Evolutionary conservation across 2,329 filamentous ascomycete species (phyloP).

Genomic region (Phaeosphaeria sp.): DNA sequence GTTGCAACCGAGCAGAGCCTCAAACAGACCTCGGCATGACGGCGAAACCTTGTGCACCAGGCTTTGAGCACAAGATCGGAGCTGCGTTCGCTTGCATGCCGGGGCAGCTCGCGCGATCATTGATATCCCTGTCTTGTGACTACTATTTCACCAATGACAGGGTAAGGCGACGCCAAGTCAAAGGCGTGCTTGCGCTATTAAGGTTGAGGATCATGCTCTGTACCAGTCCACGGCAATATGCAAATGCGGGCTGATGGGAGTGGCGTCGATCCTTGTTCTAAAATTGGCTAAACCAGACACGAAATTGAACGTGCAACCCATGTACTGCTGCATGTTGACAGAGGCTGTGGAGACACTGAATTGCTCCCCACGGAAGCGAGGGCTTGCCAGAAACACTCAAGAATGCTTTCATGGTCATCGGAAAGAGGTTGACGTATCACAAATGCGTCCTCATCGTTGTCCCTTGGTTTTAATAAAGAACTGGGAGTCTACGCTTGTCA

Average conservation of each 20-base stretch:
- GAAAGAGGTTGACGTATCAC: too few species aligned
- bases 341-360: constrained; percentile 13
- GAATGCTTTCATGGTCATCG: too few species aligned
- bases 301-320: constrained; percentile 24
- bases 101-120: too few species aligned
- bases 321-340: constrained; percentile 10
- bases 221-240: constrained; percentile 22
- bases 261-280: constrained; percentile 33
- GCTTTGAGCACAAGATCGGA: too few species aligned
- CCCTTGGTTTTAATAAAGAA: too few species aligned
- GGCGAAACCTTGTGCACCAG: too few species aligned
- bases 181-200: constrained; percentile 26
- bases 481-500: too few species aligned
- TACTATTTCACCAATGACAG: background rate
- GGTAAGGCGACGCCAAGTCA: constrained; percentile 10
- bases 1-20: too few species aligned
- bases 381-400: constrained; percentile 5
- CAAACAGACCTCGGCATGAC: too few species aligned
- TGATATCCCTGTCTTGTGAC: too few species aligned
- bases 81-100: too few species aligned
- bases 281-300: constrained; percentile 33
- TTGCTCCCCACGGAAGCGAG: constrained; percentile 9
- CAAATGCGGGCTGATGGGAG: constrained; percentile 23
- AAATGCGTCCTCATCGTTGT: too few species aligned
- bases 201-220: constrained; percentile 27